These are phyloP conservation scores for Mucuna pruriens DNA, from an alignment of 306 rosid species.

Conservation along the genomic window DNA sequence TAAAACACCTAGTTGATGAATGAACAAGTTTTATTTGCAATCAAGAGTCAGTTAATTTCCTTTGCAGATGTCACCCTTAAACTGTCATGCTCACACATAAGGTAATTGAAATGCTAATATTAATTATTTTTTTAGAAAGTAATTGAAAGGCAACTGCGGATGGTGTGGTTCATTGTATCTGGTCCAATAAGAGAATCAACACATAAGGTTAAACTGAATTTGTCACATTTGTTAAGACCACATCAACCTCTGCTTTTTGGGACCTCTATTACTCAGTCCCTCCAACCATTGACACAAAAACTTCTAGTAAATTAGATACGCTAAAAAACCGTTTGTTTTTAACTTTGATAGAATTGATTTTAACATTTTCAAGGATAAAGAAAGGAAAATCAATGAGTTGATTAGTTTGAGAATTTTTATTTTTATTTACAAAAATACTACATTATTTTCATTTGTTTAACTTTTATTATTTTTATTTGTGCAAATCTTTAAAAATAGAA, in stretches of 20 bases:
- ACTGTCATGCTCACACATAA: neutral
- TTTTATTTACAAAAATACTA: no score
- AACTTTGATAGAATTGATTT: neutral
- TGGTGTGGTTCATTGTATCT: neutral
- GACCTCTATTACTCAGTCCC: neutral
- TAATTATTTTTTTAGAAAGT: neutral
- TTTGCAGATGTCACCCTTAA: neutral
- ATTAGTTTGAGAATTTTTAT: no score
- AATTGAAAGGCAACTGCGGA: neutral
- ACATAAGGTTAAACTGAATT: neutral
- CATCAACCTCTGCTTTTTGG: neutral
- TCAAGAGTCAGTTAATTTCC: neutral
- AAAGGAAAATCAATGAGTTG: no score
- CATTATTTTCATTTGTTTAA: neutral
- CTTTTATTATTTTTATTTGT: neutral
- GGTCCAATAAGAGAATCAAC: neutral
- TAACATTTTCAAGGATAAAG: no score
- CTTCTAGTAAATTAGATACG: neutral
- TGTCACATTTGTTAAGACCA: neutral
- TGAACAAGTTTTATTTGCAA: neutral
- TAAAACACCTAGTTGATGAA: neutral
- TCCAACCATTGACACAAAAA: neutral
- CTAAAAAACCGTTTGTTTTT: neutral
- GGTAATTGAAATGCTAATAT: neutral
- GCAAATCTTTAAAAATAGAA: neutral